phyloP scores from a whole-genome alignment of 345 rosid species.

The Ceriops tagal region DNA sequence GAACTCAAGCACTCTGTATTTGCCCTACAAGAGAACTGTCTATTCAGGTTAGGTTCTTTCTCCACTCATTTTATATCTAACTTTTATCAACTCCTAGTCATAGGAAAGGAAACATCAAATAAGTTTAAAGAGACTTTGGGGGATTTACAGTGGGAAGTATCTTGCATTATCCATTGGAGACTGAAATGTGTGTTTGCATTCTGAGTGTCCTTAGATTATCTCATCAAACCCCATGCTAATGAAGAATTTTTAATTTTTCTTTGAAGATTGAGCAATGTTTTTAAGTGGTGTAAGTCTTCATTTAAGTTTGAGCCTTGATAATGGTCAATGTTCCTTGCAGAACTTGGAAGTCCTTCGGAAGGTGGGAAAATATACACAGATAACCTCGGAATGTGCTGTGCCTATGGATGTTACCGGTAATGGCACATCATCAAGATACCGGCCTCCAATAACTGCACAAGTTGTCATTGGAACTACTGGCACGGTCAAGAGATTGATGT shows the following conservation, averaged over 20 bases:
- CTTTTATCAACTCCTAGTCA: neutral
- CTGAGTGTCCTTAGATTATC: too few relatives aligned
- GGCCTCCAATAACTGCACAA: conserved; percentile 56
- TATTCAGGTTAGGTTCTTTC: conserved; percentile 57
- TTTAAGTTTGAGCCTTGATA: neutral
- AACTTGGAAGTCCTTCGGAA: conserved; percentile 83
- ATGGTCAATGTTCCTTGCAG: conserved; percentile 33
- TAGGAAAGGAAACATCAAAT: neutral
- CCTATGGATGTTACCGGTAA: conserved; percentile 50
- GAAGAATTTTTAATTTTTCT: neutral
- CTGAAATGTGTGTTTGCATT: too few relatives aligned
- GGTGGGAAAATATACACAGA: conserved; percentile 91
- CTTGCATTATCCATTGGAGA: too few relatives aligned
- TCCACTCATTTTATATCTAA: neutral
- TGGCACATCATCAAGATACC: conserved; percentile 26
- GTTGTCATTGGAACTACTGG: conserved; percentile 98
- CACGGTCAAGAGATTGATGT: conserved; percentile 73
- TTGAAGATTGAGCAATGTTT: neutral
- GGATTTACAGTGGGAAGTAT: too few relatives aligned
- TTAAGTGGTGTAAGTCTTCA: neutral
- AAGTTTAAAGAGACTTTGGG: too few relatives aligned
- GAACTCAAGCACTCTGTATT: conserved; percentile 90
- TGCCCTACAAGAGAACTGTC: conserved; percentile 96
- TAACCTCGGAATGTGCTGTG: conserved; percentile 65
- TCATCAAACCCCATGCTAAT: too few relatives aligned